phyloP scores from a whole-genome alignment of 2,329 filamentous ascomycete species.

The Talaromyces islandicus region DNA sequence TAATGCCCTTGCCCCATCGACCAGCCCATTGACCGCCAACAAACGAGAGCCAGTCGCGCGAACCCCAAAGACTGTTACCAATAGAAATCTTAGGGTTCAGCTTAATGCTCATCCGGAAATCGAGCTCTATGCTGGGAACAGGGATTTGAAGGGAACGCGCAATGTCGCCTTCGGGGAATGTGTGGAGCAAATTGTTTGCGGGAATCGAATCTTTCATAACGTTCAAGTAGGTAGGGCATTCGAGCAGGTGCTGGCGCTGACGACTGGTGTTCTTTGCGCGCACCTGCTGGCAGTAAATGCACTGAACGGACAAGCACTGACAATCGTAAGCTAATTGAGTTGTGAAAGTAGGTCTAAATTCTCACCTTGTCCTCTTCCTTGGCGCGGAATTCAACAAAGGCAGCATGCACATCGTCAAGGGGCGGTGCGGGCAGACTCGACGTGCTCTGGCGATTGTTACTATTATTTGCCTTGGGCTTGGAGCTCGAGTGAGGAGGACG shows the following conservation, averaged over 20 bases:
- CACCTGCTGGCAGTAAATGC: constrained; percentile 46
- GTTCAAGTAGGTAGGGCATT: constrained; percentile 45
- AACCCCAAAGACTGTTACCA: constrained; percentile 43
- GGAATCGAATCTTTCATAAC: constrained; percentile 49
- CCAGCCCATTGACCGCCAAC: constrained; percentile 48
- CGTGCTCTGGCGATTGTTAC: constrained; percentile 24
- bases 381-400: constrained; percentile 43
- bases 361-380: constrained; percentile 43
- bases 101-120: constrained; percentile 50
- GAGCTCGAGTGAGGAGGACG: constrained; percentile 20
- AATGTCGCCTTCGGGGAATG: constrained; percentile 45
- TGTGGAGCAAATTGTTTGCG: constrained; percentile 46
- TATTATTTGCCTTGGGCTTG: constrained; percentile 13
- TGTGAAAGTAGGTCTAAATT: neutral
- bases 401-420: constrained; percentile 44
- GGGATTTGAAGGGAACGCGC: constrained; percentile 44
- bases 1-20: constrained; percentile 47
- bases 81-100: constrained; percentile 46
- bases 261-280: constrained; percentile 47
- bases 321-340: constrained; percentile 4
- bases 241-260: constrained; percentile 44
- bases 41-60: constrained; percentile 47
- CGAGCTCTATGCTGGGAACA: constrained; percentile 43
- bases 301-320: constrained; percentile 45
- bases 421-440: constrained; percentile 41